A percentile compares a stretch with the other conserved stretches of the same genome.
Evolutionary conservation across 345 rosid genomes (phyloP).

Genomic region (Orychophragmus violaceus): DNA sequence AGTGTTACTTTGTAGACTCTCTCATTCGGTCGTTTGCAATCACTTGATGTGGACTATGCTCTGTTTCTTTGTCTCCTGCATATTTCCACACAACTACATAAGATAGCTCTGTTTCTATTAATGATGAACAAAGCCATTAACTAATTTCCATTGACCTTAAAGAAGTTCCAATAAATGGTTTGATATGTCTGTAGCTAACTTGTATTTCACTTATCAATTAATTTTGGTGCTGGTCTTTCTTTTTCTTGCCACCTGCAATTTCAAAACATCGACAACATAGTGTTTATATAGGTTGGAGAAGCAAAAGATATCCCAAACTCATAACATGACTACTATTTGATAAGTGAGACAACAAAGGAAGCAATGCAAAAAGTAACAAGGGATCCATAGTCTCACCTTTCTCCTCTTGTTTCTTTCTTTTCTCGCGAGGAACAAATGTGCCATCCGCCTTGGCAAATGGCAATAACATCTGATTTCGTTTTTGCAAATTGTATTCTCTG

Average conservation of each 20-base stretch:
- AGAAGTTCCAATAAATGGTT: background rate
- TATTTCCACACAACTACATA: too few species aligned
- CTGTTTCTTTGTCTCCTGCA: too few species aligned
- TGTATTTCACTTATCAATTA: conserved; percentile 1
- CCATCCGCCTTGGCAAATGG: conserved; percentile 99
- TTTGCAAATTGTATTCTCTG: conserved; percentile 95
- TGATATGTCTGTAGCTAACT: background rate
- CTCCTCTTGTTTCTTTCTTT: conserved; percentile 88
- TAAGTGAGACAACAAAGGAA: too few species aligned
- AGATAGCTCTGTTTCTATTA: too few species aligned
- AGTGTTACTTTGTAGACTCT: background rate
- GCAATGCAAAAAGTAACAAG: background rate
- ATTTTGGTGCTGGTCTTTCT: conserved; percentile 75
- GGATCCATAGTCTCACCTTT: too few species aligned
- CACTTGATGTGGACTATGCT: too few species aligned
- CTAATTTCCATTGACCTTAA: background rate
- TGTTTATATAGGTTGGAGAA: background rate
- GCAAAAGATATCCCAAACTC: background rate
- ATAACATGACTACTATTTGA: background rate
- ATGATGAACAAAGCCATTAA: too few species aligned
- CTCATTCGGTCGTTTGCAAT: too few species aligned
- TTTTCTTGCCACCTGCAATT: conserved; percentile 57
- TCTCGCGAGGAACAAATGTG: conserved; percentile 93
- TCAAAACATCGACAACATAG: background rate
- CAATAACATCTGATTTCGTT: conserved; percentile 83